Percentiles rank a stretch among this genome's conserved stretches.
Conservation (phyloP, 768 basidiomycete species). For the Kwoniella sp. region DNA sequence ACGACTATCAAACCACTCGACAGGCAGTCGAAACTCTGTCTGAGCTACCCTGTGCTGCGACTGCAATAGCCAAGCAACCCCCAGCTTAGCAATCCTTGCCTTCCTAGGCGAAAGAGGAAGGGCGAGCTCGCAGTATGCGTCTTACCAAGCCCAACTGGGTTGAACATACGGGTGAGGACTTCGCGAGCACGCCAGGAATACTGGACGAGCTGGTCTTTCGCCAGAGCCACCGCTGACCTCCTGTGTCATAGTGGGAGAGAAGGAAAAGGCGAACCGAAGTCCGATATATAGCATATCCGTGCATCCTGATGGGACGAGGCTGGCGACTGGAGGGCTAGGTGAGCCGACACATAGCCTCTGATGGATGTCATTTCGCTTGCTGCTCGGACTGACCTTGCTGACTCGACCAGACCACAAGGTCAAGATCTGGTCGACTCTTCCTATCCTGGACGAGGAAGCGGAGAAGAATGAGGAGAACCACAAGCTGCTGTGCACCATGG, state of each 20-base stretch:
- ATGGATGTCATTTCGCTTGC: too few species aligned
- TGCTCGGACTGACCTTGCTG: too few species aligned
- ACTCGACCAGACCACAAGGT: conserved; percentile 79
- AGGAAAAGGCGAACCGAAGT: conserved; percentile 72
- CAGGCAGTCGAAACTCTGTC: too few species aligned
- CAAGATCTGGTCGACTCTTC: conserved; percentile 94
- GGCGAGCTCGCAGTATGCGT: conserved; percentile 44
- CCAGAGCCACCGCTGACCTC: too few species aligned
- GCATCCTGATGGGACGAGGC: conserved; percentile 89
- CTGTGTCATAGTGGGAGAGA: conserved; percentile 29
- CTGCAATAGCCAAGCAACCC: too few species aligned
- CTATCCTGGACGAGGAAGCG: conserved; percentile 69
- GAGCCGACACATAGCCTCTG: too few species aligned
- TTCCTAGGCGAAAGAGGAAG: not conserved
- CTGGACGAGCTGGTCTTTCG: too few species aligned
- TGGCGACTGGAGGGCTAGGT: conserved; percentile 89
- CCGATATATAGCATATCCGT: conserved; percentile 91
- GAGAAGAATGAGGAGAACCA: conserved; percentile 68
- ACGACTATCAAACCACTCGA: too few species aligned
- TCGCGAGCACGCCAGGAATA: too few species aligned
- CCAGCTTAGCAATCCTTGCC: too few species aligned
- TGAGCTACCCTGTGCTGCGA: too few species aligned
- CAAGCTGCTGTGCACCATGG: conserved; percentile 81
- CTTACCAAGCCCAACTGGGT: conserved; percentile 48
- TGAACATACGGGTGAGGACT: conserved; percentile 46